A percentile compares a stretch with the other conserved stretches of the same genome.
These are phyloP conservation scores for Collybia sordida DNA, from an alignment of 768 basidiomycete species.

Conservation along the genomic window DNA sequence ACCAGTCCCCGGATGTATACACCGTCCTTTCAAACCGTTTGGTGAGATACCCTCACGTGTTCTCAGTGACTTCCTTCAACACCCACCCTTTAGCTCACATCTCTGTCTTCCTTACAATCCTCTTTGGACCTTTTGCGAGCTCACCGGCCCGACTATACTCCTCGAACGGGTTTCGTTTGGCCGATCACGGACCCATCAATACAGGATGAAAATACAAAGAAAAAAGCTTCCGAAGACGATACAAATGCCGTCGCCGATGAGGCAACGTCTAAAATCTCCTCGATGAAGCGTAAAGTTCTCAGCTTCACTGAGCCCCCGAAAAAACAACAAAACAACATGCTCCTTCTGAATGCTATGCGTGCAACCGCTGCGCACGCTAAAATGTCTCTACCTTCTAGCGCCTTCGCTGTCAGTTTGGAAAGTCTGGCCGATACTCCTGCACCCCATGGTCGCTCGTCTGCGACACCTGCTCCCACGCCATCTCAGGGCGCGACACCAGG, in stretches of 20 bases:
- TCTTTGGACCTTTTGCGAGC: conserved; percentile 74
- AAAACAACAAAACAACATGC: conserved; percentile 65
- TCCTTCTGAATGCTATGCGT: conserved; percentile 78
- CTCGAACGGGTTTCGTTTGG: conserved; percentile 83
- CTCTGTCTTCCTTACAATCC: conserved; percentile 68
- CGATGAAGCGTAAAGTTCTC: conserved; percentile 20
- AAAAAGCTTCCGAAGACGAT: conserved; percentile 26
- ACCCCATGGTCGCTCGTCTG: conserved; percentile 32
- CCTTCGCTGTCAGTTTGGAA: conserved; percentile 29
- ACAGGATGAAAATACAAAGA: conserved; percentile 41
- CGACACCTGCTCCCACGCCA: conserved; percentile 38
- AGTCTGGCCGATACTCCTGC: conserved; percentile 31
- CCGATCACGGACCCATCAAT: conserved; percentile 65
- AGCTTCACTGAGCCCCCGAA: conserved; percentile 33
- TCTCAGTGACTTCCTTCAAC: background rate
- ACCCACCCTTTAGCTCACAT: conserved; percentile 50
- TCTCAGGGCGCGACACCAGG: conserved; percentile 28
- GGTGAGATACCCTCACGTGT: conserved; percentile 38
- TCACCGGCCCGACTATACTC: conserved; percentile 80
- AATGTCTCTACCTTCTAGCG: conserved; percentile 44
- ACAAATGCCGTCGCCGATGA: conserved; percentile 11
- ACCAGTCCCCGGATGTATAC: conserved; percentile 85
- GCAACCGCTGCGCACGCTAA: conserved; percentile 73
- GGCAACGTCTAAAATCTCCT: conserved; percentile 16
- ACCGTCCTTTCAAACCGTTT: conserved; percentile 82